Evolutionary conservation across 23 red algal genomes (phyloP), one percentile per base, ranked within the genome.

Genomic region (Gracilariopsis chorda): DNA sequence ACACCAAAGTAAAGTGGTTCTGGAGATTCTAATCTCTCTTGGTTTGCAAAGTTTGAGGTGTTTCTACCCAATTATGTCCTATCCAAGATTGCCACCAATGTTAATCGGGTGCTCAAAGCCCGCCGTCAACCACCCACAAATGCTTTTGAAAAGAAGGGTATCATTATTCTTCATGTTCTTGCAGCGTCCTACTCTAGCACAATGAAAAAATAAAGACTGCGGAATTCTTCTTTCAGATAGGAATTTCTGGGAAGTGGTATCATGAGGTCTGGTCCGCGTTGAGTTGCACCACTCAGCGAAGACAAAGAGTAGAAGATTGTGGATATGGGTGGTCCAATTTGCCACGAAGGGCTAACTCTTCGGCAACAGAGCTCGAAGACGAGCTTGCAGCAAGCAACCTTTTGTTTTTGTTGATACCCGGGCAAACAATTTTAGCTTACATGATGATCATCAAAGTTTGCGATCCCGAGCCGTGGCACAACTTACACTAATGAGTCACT

Each of bases 321-420:
- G 21, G n/a, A n/a, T n/a, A n/a, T n/a, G n/a, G n/a, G n/a, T n/a
- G n/a, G n/a, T n/a, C n/a, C n/a, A n/a, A n/a, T n/a, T 51, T 11
- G 43, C 36, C 44, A 4, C 23, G 59, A 9, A 35, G 51, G 9
- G 28, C 51, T 81, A n/a, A 81, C 59, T 14, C 36, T 28, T n/a
- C 32, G n/a, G n/a, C n/a, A n/a, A n/a, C n/a, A n/a, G n/a, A 58
- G 19, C 23, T 81, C 1, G 77, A 81, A 33, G 21, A 49, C 16
- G 34, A 81, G 28, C 77, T 81, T 7, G 77, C 77, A 33, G 73
- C 73, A 51, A 46, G 55, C 6, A 81, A 81, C 39, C 77, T 20
- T 25, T 21, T n/a, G 33, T 35, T 59, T 36, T 11, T 81, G 34
- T 81, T 30, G 24, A 3, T 58, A 2, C 77, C 48, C 3, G 20